Conservation (phyloP, 2,329 filamentous ascomycete species). For the Exutisphaerella laricina region DNA sequence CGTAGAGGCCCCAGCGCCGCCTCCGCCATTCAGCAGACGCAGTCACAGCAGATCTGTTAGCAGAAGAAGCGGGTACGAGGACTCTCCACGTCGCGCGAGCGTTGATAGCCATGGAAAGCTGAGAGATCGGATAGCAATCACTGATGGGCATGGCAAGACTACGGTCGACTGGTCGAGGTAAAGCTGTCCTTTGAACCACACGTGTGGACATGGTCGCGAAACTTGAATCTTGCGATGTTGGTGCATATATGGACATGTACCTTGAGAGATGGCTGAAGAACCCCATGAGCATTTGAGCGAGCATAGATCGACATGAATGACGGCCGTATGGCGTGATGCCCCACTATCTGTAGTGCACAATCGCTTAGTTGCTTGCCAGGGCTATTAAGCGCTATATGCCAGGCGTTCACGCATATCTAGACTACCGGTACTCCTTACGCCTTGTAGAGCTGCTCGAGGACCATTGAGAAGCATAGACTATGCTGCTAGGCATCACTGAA, state of each 20-base stretch:
- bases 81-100: slow-evolving; percentile 18
- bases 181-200: neutral
- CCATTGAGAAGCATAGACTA: too few species aligned
- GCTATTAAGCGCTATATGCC: too few species aligned
- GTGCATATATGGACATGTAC: too few species aligned
- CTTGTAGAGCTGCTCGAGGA: too few species aligned
- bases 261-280: neutral
- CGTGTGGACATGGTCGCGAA: neutral
- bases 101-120: slow-evolving; percentile 17
- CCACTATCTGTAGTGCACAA: neutral
- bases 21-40: slow-evolving; percentile 11
- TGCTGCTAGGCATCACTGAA: too few species aligned
- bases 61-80: slow-evolving; percentile 20
- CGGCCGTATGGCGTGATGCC: neutral
- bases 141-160: slow-evolving; percentile 3
- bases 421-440: too few species aligned
- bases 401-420: too few species aligned
- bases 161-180: slow-evolving; percentile 1
- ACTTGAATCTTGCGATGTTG: too few species aligned
- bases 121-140: slow-evolving; percentile 5
- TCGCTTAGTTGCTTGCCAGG: too few species aligned
- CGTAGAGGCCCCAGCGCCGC: slow-evolving; percentile 35
- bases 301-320: slow-evolving; percentile 2
- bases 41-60: slow-evolving; percentile 21
- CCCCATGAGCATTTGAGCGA: slow-evolving; percentile 1